Percentiles rank a stretch among this genome's conserved stretches.
Conservation (phyloP, 1,284 basidiomycete genomes). For the Omphalotus olearius region DNA sequence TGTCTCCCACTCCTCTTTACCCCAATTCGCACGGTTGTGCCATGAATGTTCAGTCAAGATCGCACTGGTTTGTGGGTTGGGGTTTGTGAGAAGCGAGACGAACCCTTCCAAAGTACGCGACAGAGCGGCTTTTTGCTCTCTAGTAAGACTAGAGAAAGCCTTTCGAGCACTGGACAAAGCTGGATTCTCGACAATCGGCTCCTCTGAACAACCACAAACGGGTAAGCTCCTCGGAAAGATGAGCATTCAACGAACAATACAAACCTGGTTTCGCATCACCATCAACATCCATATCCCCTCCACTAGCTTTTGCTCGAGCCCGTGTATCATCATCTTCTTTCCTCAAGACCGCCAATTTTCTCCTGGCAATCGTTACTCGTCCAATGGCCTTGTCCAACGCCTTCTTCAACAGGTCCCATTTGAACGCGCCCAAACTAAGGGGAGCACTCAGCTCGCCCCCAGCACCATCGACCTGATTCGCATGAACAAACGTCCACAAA, state of each 20-base stretch:
- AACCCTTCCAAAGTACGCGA: conserved; percentile 69
- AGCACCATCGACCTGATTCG: conserved; percentile 28
- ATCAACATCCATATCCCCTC: conserved; percentile 67
- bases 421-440: conserved; percentile 49
- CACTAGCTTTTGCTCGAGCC: conserved; percentile 66
- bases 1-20: conserved; percentile 65
- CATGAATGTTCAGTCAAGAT: conserved; percentile 61
- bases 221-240: not conserved
- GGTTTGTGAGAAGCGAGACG: conserved; percentile 52
- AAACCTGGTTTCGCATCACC: conserved; percentile 55
- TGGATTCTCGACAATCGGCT: conserved; percentile 55
- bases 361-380: conserved; percentile 71
- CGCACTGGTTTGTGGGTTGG: conserved; percentile 41
- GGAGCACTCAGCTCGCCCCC: conserved; percentile 24
- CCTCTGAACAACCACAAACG: conserved; percentile 30
- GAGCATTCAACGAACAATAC: conserved; percentile 11
- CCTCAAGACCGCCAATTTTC: conserved; percentile 67
- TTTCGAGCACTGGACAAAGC: conserved; percentile 67
- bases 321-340: conserved; percentile 85
- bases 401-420: conserved; percentile 81
- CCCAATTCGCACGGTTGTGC: conserved; percentile 67
- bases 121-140: conserved; percentile 70
- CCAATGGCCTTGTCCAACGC: conserved; percentile 88
- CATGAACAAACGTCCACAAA: conserved; percentile 72
- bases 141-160: conserved; percentile 65